Evolutionary conservation across 164 flowering plant species (phyloP).

Genomic region (Chloranthus sessilifolius): DNA sequence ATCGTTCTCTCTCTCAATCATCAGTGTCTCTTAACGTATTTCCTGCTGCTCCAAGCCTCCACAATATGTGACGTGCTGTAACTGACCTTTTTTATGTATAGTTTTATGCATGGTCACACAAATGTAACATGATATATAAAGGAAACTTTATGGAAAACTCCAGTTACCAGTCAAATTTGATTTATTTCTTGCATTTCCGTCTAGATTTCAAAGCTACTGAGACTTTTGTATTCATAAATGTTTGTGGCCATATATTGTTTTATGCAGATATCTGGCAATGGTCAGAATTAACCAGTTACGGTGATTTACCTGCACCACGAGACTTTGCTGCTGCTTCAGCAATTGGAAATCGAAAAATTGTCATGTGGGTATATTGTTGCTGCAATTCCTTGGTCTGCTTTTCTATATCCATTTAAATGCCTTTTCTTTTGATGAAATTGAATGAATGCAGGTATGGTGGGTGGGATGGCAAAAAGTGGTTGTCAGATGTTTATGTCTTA

Average conservation of each 20-base stretch:
- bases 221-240: not conserved
- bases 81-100: no score
- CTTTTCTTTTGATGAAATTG: not conserved
- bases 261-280: constrained; percentile 96
- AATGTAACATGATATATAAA: no score
- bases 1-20: no score
- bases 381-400: not conserved
- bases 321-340: constrained; percentile 95
- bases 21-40: no score
- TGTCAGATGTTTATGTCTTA: constrained; percentile 88
- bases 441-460: constrained; percentile 82
- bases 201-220: no score
- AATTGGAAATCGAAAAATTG: constrained; percentile 85
- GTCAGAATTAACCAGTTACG: constrained; percentile 90
- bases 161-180: no score
- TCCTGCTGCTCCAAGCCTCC: no score
- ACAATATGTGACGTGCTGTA: no score
- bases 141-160: no score
- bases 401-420: no score
- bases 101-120: no score
- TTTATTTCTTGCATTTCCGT: no score
- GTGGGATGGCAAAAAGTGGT: constrained; percentile 98
- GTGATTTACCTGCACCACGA: constrained; percentile 90
- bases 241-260: not conserved
- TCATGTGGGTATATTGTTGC: constrained; percentile 54